These are phyloP conservation scores for Dryas octopetala DNA, from an alignment of 306 rosid species.

Conservation along the genomic window DNA sequence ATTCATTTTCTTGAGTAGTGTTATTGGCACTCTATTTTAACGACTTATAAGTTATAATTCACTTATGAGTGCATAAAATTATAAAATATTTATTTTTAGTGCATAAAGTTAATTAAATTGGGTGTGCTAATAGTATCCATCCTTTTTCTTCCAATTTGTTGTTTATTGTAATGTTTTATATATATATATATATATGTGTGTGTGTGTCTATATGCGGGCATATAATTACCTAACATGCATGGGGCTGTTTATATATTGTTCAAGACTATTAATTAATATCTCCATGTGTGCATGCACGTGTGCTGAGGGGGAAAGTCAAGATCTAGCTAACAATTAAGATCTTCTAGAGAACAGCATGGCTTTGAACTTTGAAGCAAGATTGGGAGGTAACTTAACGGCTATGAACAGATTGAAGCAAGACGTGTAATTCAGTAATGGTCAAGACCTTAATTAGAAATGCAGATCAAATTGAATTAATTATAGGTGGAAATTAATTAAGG, in stretches of 20 bases:
- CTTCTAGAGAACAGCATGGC: not conserved
- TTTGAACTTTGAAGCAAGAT: not conserved
- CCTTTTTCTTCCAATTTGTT: no score
- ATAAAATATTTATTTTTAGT: no score
- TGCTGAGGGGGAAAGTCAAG: conserved; percentile 4
- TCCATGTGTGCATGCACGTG: conserved; percentile 15
- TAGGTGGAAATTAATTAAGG: not conserved
- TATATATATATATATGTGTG: no score
- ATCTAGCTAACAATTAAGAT: not conserved
- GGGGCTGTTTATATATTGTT: not conserved
- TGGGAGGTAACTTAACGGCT: not conserved
- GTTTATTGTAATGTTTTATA: no score
- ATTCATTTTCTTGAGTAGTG: no score
- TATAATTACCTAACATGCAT: no score
- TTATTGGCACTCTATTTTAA: no score
- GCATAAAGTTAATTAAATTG: no score
- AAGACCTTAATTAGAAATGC: not conserved
- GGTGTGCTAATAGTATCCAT: no score
- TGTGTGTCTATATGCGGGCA: no score
- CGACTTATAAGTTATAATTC: no score
- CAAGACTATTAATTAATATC: not conserved
- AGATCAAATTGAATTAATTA: not conserved
- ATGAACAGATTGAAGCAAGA: not conserved
- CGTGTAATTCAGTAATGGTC: not conserved
- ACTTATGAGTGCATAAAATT: no score